phyloP scores from a whole-genome alignment of 306 rosid species.

The Delonix regia region DNA sequence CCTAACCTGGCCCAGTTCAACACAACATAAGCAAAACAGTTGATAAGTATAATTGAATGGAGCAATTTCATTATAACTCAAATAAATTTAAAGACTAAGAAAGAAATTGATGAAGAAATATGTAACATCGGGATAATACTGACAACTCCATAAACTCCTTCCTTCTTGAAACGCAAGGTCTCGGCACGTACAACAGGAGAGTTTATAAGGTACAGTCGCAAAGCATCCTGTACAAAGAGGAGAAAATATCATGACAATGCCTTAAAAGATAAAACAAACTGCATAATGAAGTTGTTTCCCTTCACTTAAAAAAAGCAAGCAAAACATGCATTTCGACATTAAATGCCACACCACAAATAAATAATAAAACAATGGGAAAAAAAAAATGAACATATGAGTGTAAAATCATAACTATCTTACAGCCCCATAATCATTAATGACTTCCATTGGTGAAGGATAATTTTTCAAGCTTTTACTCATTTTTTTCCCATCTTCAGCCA shows the following conservation, averaged over 20 bases:
- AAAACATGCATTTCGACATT: constrained; percentile 7
- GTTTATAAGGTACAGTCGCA: constrained; percentile 85
- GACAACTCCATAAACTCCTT: constrained; percentile 97
- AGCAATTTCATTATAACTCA: constrained; percentile 1
- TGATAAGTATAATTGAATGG: constrained; percentile 12
- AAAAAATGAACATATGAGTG: neutral
- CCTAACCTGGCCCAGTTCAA: constrained; percentile 66
- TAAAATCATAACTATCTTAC: constrained; percentile 52
- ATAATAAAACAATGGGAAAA: neutral
- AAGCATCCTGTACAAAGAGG: constrained; percentile 73
- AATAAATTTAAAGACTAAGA: neutral
- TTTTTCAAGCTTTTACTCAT: constrained; percentile 97
- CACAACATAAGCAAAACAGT: constrained; percentile 21
- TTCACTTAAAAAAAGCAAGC: constrained; percentile 19
- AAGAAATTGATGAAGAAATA: constrained; percentile 12
- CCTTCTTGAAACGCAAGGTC: constrained; percentile 89
- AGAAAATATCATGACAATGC: neutral
- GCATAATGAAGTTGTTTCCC: neutral
- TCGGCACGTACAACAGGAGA: constrained; percentile 99
- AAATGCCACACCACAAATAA: constrained; percentile 17
- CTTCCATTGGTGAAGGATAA: constrained; percentile 89
- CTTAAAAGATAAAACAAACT: constrained; percentile 6
- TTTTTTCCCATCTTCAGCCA: constrained; percentile 96
- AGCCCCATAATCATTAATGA: constrained; percentile 85
- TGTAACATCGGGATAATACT: constrained; percentile 45